Evolutionary conservation across 495 filamentous ascomycete species (phyloP), one percentile per base, ranked within the genome.

Genomic region (Chaetomium cochliodes): DNA sequence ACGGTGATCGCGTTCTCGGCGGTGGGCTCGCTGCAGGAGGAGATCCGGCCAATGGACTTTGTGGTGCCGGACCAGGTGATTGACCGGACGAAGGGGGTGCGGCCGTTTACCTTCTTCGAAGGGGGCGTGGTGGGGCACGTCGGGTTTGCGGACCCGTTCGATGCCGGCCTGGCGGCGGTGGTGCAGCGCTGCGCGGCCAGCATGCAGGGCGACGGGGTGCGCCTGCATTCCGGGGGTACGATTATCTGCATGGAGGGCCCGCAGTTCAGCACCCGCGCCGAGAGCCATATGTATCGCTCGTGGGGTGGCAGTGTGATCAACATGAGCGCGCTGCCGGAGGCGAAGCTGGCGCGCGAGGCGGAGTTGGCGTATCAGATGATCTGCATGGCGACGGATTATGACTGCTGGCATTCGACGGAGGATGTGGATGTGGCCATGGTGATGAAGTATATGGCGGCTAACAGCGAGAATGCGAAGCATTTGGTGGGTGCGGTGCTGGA

Each of bases 381-480:
- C 69, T 97, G 93, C 82, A 99, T 99, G 96, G 88, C 90, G 30
- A 99, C 94, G 25, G 94, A 99, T 78, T 99, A 99, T 71, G 96
- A 99, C 77, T 96, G 93, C 85, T 98, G 94, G 94, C 90, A 90
- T 73, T 79, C 76, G 37, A 81, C 81, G 6, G 87, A 85, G 52
- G 89, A 88, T 49, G 94, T 99, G 41, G 92, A 90, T 65, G 94
- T 99, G 9, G 91, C 91, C 73, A 97, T 97, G 89, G 96, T 99
- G 16, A 93, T 97, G 88, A 89, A 86, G 51, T 88, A 97, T 76
- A 99, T 99, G 96, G 88, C 86, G 67, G 87, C 90, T 60, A 99
- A 99, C 76, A 82, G 89, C 51, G 80, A 85, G 65, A 99, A 98
- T 71, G 96, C 94, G 53, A 86, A 88, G 67, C 81, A 86, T 30